These are phyloP conservation scores for Mortierella polycephala DNA, from an alignment of 371 early-diverging fungal species.

Conservation along the genomic window DNA sequence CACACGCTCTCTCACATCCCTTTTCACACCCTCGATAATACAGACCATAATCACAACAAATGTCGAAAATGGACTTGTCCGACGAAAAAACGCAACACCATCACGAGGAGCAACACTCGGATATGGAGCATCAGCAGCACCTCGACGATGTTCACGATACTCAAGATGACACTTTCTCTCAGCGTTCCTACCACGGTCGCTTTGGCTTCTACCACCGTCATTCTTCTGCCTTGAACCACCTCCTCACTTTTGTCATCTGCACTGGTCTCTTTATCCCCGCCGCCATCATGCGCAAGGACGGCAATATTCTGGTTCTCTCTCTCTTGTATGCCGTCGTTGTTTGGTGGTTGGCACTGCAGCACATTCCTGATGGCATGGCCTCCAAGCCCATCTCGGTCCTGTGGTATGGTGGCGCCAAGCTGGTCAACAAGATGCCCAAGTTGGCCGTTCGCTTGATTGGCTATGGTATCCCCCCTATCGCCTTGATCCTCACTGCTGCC, in stretches of 20 bases:
- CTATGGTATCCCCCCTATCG: slow-evolving; percentile 57
- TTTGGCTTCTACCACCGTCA: slow-evolving; percentile 41
- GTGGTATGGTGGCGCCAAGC: slow-evolving; percentile 43
- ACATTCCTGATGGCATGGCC: slow-evolving; percentile 60
- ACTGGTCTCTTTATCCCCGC: slow-evolving; percentile 53
- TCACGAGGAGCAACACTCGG: neutral
- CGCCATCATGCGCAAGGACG: slow-evolving; percentile 40
- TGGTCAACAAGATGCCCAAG: slow-evolving; percentile 23
- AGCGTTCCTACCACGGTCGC: slow-evolving; percentile 44
- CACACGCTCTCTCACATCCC: neutral
- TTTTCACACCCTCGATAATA: neutral
- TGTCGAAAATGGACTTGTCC: slow-evolving; percentile 17
- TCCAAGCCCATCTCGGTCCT: slow-evolving; percentile 56
- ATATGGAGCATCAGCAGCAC: neutral
- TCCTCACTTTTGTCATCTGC: slow-evolving; percentile 35
- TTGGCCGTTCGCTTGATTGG: slow-evolving; percentile 34
- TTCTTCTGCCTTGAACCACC: slow-evolving; percentile 10
- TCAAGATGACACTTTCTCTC: slow-evolving; percentile 25
- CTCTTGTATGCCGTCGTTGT: slow-evolving; percentile 68
- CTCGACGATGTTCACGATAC: slow-evolving; percentile 15
- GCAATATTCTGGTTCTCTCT: slow-evolving; percentile 49
- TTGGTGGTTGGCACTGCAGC: slow-evolving; percentile 65
- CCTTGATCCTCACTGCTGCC: slow-evolving; percentile 67
- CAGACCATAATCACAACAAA: slow-evolving; percentile 11
- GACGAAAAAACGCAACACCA: slow-evolving; percentile 14